phyloP scores from a whole-genome alignment of 2,329 filamentous ascomycete genomes.

The Macrophomina pseudophaseolina region DNA sequence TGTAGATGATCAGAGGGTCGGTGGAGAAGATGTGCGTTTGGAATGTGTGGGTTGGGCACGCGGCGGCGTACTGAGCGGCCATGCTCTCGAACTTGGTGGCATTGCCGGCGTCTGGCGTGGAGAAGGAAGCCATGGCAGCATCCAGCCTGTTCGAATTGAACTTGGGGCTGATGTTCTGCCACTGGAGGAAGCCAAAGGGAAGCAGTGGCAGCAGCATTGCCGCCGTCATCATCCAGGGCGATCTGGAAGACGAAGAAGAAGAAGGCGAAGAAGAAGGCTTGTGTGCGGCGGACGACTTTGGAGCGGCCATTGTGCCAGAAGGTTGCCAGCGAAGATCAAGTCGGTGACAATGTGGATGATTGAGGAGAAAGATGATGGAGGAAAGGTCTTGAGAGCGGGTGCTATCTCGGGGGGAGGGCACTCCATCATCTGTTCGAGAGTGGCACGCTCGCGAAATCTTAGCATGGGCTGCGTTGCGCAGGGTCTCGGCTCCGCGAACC shows the following conservation, averaged over 20 bases:
- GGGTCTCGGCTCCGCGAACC: too few relatives aligned
- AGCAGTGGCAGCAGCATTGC: not conserved
- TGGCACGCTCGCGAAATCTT: too few relatives aligned
- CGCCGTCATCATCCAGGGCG: not conserved
- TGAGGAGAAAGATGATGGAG: too few relatives aligned
- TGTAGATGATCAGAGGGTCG: constrained; percentile 11
- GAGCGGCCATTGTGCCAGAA: not conserved
- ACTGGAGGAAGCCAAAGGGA: constrained; percentile 1
- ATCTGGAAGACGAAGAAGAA: not conserved
- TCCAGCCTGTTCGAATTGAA: not conserved
- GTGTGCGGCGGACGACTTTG: not conserved
- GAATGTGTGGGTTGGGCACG: not conserved
- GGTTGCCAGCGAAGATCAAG: too few relatives aligned
- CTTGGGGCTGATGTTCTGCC: constrained; percentile 8
- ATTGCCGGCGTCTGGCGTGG: not conserved
- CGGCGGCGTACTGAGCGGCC: not conserved
- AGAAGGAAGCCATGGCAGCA: not conserved
- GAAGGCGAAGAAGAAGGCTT: too few relatives aligned
- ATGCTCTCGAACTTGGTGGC: not conserved
- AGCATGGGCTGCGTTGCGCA: too few relatives aligned
- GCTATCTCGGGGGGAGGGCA: too few relatives aligned
- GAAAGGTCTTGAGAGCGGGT: too few relatives aligned
- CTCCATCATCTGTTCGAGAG: too few relatives aligned
- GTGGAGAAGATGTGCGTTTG: not conserved
- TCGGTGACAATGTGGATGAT: too few relatives aligned